Percentiles rank a stretch among this genome's conserved stretches.
phyloP scores from a whole-genome alignment of 257 asterid species.

The Ilex aquifolium region DNA sequence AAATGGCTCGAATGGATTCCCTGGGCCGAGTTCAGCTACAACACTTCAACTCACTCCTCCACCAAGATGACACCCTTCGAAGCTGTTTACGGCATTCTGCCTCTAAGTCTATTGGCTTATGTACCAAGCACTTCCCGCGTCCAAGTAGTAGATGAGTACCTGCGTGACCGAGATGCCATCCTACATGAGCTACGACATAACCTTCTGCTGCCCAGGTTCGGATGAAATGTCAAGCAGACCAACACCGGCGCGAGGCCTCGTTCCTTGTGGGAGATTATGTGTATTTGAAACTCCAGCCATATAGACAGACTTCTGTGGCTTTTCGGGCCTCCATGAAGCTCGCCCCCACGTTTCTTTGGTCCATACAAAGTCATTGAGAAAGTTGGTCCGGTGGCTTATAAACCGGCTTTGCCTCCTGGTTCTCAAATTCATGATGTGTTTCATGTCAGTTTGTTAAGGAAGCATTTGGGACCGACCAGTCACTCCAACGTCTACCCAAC shows the following conservation, averaged over 20 bases:
- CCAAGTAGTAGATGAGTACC: not conserved
- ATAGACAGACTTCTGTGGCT: constrained; percentile 1
- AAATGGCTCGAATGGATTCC: not conserved
- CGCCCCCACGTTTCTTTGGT: too few species aligned
- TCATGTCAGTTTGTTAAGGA: too few species aligned
- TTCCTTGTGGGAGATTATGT: constrained; percentile 2
- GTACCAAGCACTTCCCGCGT: constrained; percentile 1
- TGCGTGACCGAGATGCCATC: not conserved
- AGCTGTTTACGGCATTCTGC: not conserved
- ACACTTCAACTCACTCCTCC: not conserved
- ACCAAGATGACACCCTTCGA: not conserved
- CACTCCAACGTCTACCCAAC: too few species aligned
- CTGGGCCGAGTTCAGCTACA: not conserved
- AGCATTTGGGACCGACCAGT: too few species aligned
- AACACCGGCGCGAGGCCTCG: not conserved
- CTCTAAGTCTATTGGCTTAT: too few species aligned
- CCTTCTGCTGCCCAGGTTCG: not conserved
- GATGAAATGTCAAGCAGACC: not conserved
- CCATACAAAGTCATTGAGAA: not conserved
- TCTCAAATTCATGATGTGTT: not conserved
- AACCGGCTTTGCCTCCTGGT: not conserved
- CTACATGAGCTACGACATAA: too few species aligned
- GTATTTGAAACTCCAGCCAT: constrained; percentile 5
- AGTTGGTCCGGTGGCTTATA: constrained; percentile 8
- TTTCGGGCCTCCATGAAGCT: not conserved